Base-by-base conservation (phyloP, 1,139 yeast species). In the Magnusiomyces sp. region DNA sequence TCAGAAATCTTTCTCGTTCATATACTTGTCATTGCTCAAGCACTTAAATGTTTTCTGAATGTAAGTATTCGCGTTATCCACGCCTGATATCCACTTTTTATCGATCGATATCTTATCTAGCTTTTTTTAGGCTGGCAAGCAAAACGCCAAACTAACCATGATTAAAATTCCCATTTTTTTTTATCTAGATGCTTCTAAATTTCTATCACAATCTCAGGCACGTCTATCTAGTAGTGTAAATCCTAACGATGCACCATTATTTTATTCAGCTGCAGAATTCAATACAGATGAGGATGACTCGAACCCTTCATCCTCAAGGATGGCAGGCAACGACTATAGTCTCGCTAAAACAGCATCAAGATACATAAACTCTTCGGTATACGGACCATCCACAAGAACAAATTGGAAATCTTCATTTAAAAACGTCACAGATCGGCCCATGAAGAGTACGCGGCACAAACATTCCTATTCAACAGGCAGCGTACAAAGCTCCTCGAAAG, bases 101-200 rank as follows among this genome's bases (percentile, higher is more conserved):
- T 57, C 33, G 50, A 54, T 46, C 5, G 20, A 37, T 17, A 17
- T 3, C 13, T 14, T 17, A 16, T 14, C 40, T 16, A 37, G 5
- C 2, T 4, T 5, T 38, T 5, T 19, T 20, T 39, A 13, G 20
- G 31, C 37, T 34, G 16, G n/a, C 37, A 31, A 31, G n/a, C 37
- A 9, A 16, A 37, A 37, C 40, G 4, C 17, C 16, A 56, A 55
- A 54, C 45, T 55, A 51, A 33, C 16, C 10, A 34, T 45, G 10
- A 39, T 17, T 7, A 23, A 7, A 23, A 23, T 23, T 23, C 7
- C n/a, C n/a, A n/a, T 42, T 14, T 36, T 20, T 20, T n/a, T 31
- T 9, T 17, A 31, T 33, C 2, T 41, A 67, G 70, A 69, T 58
- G 70, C 72, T 17, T 68, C 72, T 38, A 65, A 66, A 59, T 67